Base-by-base conservation (phyloP, 257 asterid species). In the Anisodus acutangulus region DNA sequence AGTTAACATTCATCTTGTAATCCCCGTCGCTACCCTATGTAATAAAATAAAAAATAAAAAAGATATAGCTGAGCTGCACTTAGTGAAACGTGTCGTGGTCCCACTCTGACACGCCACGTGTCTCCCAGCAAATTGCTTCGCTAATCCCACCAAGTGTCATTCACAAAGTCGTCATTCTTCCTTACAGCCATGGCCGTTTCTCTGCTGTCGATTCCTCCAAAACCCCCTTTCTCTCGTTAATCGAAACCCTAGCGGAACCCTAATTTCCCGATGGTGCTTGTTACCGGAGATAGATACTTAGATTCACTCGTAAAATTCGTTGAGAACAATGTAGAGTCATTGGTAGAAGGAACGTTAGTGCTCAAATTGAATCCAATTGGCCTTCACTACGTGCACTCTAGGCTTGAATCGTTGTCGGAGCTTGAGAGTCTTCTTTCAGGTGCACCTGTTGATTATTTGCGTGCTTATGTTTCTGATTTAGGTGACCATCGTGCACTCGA, bases 401-500 rank as follows among this genome's bases (percentile, higher is more conserved):
- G 98, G 86, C 91, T 96, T 13, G 98, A 96, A 82, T 96, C 98
- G 26, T 76, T 96, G 79, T 91, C 88, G 87, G 99, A 94, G 91
- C 91, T 96, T 22, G 99, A 96, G 87, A 89, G 95, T 84, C 89
- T 96, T 88, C 85, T 93, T 51, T 79, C 93, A 74, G 98, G 98
- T 49, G 99, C 99, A 78, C 99, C 99, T 43, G 97, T 96, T 37
- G 99, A 96, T 90, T 96, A 96, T 87, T 86, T 96, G 85, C 94
- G 99, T 45, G 99, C 99, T 3, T 96, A 96, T 81, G 92, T 94
- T 55, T 93, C 98, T n/a, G 99, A 96, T 90, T 91, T 96, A 71
- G 99, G 99, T 4, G 99, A 94, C 86, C 97, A 96, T 90, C 97
- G 98, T 57, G 99, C 99, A 51, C 94, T 96, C 31, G 98, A 96